These are phyloP conservation scores for Sporothrix mexicana DNA, from an alignment of 2,329 filamentous ascomycete genomes.

Conservation along the genomic window DNA sequence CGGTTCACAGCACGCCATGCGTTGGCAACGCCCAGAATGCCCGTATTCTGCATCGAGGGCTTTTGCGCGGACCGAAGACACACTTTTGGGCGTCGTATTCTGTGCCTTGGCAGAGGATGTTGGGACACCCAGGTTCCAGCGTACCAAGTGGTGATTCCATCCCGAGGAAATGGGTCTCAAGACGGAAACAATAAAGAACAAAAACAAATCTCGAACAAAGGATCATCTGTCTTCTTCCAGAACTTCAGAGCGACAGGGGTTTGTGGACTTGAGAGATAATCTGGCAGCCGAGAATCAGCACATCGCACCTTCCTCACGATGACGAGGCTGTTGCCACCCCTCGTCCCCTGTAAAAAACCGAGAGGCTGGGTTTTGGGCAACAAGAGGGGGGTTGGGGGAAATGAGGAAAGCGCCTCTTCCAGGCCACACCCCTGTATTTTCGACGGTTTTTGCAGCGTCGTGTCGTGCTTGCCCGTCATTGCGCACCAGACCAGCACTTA, in stretches of 20 bases:
- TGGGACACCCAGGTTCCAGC: neutral
- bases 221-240: neutral
- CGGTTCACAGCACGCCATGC: neutral
- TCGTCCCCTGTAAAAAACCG: constrained; percentile 26
- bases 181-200: neutral
- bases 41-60: neutral
- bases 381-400: constrained; percentile 33
- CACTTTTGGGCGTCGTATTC: constrained; percentile 2
- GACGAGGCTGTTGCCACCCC: constrained; percentile 19
- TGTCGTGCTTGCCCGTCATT: constrained; percentile 1
- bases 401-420: constrained; percentile 25
- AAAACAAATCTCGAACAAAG: neutral
- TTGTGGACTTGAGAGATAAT: neutral
- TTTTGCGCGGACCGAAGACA: neutral
- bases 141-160: neutral
- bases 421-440: constrained; percentile 24
- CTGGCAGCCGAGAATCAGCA: neutral
- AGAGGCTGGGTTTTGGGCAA: constrained; percentile 31
- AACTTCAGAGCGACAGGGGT: neutral
- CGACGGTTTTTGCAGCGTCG: constrained; percentile 9
- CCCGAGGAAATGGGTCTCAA: neutral
- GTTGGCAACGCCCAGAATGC: constrained; percentile 2
- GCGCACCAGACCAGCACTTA: neutral
- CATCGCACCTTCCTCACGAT: constrained; percentile 21
- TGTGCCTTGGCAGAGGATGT: neutral